These are phyloP conservation scores for Colletotrichum spinosum DNA, from an alignment of 2,329 filamentous ascomycete genomes.

Conservation along the genomic window DNA sequence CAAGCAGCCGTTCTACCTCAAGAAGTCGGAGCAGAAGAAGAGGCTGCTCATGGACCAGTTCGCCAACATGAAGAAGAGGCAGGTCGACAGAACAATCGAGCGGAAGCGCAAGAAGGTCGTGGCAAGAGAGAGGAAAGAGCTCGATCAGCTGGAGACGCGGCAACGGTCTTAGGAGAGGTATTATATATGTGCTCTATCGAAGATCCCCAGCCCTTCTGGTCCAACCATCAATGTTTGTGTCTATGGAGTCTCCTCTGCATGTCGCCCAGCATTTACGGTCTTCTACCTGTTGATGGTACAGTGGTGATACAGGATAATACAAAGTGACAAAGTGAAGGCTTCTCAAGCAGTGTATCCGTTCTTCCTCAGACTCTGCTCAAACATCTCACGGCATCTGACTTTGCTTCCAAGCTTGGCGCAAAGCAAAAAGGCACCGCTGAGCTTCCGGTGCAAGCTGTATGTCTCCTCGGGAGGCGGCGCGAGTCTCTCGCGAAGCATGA, in stretches of 20 bases:
- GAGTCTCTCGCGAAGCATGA: slow-evolving; percentile 91
- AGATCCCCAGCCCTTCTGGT: background rate
- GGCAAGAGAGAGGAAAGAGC: slow-evolving; percentile 83
- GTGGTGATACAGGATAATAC: slow-evolving; percentile 33
- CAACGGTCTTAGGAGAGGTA: slow-evolving; percentile 10
- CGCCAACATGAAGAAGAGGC: slow-evolving; percentile 83
- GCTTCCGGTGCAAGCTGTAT: slow-evolving; percentile 92
- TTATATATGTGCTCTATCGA: slow-evolving; percentile 12
- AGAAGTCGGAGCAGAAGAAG: slow-evolving; percentile 93
- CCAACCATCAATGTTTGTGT: slow-evolving; percentile 3
- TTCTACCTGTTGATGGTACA: slow-evolving; percentile 27
- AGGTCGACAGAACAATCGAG: slow-evolving; percentile 88
- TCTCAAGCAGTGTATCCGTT: slow-evolving; percentile 40
- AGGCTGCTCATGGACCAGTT: slow-evolving; percentile 83
- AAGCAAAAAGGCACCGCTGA: slow-evolving; percentile 93
- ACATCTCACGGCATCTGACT: slow-evolving; percentile 85
- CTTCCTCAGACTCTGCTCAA: slow-evolving; percentile 67
- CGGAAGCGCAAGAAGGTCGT: slow-evolving; percentile 90
- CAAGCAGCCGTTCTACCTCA: slow-evolving; percentile 93
- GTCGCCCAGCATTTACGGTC: background rate
- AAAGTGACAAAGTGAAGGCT: background rate
- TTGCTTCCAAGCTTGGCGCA: slow-evolving; percentile 88
- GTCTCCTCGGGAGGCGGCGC: slow-evolving; percentile 97
- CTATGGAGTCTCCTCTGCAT: background rate
- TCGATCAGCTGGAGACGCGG: slow-evolving; percentile 58